Evolutionary conservation across 495 filamentous ascomycete species (phyloP).

Genomic region (Penicillium flavigenum): DNA sequence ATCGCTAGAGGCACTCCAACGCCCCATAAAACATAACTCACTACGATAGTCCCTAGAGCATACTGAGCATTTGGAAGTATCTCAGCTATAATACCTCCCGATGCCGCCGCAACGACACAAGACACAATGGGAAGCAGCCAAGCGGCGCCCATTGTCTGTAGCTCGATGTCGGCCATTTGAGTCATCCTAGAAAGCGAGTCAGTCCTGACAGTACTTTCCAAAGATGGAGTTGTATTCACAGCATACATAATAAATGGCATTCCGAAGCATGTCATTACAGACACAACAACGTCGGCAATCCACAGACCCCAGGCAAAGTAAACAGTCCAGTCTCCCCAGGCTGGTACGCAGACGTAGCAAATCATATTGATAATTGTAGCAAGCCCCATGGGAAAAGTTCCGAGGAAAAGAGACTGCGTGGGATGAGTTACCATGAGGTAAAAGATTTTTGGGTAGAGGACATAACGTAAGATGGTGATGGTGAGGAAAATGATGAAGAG

Average conservation of each 20-base stretch:
- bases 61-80: conserved; percentile 40
- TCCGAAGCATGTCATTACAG: conserved; percentile 34
- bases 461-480: conserved; percentile 50
- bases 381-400: conserved; percentile 57
- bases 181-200: conserved; percentile 40
- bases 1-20: conserved; percentile 50
- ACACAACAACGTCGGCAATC: conserved; percentile 50
- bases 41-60: conserved; percentile 48
- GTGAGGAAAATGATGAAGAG: conserved; percentile 31
- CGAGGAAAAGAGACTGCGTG: conserved; percentile 53
- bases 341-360: conserved; percentile 47
- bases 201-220: not conserved
- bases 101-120: conserved; percentile 48
- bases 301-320: conserved; percentile 47
- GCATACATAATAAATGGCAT: conserved; percentile 16
- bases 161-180: not conserved
- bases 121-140: conserved; percentile 55
- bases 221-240: not conserved
- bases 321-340: conserved; percentile 35
- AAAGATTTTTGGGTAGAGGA: conserved; percentile 51
- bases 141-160: conserved; percentile 25
- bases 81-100: conserved; percentile 49
- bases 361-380: conserved; percentile 57
- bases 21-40: conserved; percentile 54
- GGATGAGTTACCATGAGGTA: conserved; percentile 51